Percentiles rank a stretch among this genome's conserved stretches.
phyloP scores from a whole-genome alignment of 306 rosid species.

The Acacia acuminata region DNA sequence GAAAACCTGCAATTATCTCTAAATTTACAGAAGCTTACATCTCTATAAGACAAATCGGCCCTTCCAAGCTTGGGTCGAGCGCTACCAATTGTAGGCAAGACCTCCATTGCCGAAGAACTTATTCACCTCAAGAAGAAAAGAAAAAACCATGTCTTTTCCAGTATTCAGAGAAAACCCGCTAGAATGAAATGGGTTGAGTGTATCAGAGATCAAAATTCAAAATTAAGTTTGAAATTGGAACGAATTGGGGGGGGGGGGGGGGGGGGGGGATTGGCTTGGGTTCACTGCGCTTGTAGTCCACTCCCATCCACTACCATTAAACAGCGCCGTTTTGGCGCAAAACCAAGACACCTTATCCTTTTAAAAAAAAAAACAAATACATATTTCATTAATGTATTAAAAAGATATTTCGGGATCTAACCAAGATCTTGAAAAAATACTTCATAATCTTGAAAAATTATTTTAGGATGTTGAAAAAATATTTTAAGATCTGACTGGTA shows the following conservation, averaged over 20 bases:
- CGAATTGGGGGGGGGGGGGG: neutral
- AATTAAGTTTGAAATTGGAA: neutral
- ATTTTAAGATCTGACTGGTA: no score
- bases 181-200: neutral
- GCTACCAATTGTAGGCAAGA: constrained; percentile 54
- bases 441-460: no score
- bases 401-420: no score
- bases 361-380: no score
- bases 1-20: constrained; percentile 32
- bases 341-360: no score
- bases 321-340: no score
- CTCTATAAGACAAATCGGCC: constrained; percentile 45
- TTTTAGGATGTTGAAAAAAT: no score
- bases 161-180: neutral
- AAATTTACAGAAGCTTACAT: constrained; percentile 50
- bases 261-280: no score
- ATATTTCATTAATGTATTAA: no score
- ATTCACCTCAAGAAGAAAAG: neutral
- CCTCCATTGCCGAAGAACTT: constrained; percentile 49
- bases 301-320: no score
- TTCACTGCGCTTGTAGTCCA: no score
- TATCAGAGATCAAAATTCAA: neutral
- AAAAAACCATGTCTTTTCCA: neutral
- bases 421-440: no score
- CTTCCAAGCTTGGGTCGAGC: constrained; percentile 57